Conservation (phyloP, 2,329 filamentous ascomycete species). For the Mariannaea elegans region DNA sequence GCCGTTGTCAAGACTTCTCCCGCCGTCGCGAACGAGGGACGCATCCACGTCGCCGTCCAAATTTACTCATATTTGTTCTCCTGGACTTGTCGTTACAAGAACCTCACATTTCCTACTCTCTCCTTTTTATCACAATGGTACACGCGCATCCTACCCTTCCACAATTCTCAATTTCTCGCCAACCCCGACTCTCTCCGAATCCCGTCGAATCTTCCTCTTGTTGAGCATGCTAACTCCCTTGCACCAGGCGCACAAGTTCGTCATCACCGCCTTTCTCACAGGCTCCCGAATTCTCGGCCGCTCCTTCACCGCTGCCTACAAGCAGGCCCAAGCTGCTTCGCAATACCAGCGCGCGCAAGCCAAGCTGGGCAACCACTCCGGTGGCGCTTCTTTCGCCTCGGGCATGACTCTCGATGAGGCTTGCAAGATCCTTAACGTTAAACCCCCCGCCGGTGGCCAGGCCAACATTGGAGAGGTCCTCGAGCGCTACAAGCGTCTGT, state of each 20-base stretch:
- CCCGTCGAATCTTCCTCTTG: conserved; percentile 23
- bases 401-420: conserved; percentile 95
- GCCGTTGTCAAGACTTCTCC: conserved; percentile 33
- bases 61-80: conserved; percentile 11
- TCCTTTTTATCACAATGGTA: conserved; percentile 42
- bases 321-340: conserved; percentile 88
- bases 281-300: conserved; percentile 92
- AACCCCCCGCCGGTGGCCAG: conserved; percentile 78
- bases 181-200: conserved; percentile 19
- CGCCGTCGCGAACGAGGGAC: conserved; percentile 39
- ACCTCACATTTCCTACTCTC: conserved; percentile 1
- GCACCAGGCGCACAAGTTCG: conserved; percentile 82
- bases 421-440: conserved; percentile 96
- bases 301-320: conserved; percentile 93
- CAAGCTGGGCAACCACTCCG: conserved; percentile 64
- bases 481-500: conserved; percentile 91
- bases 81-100: conserved; percentile 1
- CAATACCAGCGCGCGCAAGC: conserved; percentile 80
- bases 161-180: conserved; percentile 9
- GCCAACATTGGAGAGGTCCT: conserved; percentile 82
- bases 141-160: conserved; percentile 18
- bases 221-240: conserved; percentile 24
- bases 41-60: conserved; percentile 33
- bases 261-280: conserved; percentile 91
- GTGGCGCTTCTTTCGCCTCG: conserved; percentile 65